Evolutionary conservation across 169 alveolate genomes (phyloP), one percentile per base, ranked within the genome.

Genomic region (Plasmodium adleri): DNA sequence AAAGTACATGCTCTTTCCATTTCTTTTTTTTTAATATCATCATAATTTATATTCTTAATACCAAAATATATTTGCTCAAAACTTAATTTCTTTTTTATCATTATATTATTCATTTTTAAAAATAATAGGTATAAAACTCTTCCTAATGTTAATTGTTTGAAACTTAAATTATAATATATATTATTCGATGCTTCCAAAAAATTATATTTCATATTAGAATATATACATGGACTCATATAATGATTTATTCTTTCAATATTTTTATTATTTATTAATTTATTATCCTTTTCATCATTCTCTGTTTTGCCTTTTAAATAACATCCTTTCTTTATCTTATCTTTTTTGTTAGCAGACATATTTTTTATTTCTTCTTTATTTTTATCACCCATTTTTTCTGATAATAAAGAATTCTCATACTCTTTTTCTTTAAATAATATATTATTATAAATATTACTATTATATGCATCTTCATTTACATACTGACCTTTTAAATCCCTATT

Each of bases 41-140:
- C 32, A 58, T 83, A 68, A 13, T 60, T 60, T 59, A 72, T 39
- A 9, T 62, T 60, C 43, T 83, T 83, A 9, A 83, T 83, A n/a
- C 91, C 91, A 22, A 68, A 70, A 83, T 63, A 83, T 73, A 83
- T 83, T 13, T 83, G 86, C 7, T 62, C 86, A 83, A 22, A 73
- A 59, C 15, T 22, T 52, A 83, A 72, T 12, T 83, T 50, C 24
- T 63, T 67, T 58, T 63, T 83, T 24, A 60, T 39, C 28, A 68
- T 43, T 63, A 83, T 43, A 68, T 83, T 67, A 60, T 66, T 73
- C 49, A 83, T 50, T 50, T 83, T 83, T 60, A 83, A 54, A 72
- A 83, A 83, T 13, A 83, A 71, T 15, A 70, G 71, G 20, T 54
- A 83, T 56, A 83, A 28, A 3, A 83, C 9, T 39, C 74, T 67